These are phyloP conservation scores for Calonectria pseudoreteaudii DNA, from an alignment of 2,329 filamentous ascomycete species.

Conservation along the genomic window DNA sequence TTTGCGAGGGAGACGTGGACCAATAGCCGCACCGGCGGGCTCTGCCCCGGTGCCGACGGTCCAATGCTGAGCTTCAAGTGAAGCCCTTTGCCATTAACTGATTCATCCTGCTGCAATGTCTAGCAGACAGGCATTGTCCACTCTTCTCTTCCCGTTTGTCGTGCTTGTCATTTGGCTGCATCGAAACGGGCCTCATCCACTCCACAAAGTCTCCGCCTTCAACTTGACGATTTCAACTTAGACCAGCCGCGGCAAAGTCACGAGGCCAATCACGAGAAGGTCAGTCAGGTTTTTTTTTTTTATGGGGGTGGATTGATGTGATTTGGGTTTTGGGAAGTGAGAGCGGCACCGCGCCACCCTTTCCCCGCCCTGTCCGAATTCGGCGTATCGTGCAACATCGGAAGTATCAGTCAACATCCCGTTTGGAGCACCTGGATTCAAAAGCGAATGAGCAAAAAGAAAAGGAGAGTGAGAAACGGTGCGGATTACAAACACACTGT, in stretches of 20 bases:
- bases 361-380: neutral
- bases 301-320: neutral
- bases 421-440: neutral
- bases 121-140: neutral
- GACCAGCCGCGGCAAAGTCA: slow-evolving; percentile 6
- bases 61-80: neutral
- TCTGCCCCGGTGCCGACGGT: neutral
- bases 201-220: neutral
- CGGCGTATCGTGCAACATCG: neutral
- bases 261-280: slow-evolving; percentile 16
- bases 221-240: neutral
- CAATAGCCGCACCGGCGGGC: slow-evolving; percentile 20
- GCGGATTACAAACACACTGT: neutral
- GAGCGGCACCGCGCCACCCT: neutral
- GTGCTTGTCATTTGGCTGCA: neutral
- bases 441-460: neutral
- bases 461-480: neutral
- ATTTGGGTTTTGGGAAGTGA: neutral
- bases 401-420: neutral
- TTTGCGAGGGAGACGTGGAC: slow-evolving; percentile 9
- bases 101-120: neutral
- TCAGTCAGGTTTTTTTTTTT: neutral
- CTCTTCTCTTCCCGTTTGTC: neutral
- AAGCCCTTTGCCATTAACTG: neutral
- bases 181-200: neutral